These are phyloP conservation scores for Saturnispora serradocipensis DNA, from an alignment of 805 yeast species.

Conservation along the genomic window DNA sequence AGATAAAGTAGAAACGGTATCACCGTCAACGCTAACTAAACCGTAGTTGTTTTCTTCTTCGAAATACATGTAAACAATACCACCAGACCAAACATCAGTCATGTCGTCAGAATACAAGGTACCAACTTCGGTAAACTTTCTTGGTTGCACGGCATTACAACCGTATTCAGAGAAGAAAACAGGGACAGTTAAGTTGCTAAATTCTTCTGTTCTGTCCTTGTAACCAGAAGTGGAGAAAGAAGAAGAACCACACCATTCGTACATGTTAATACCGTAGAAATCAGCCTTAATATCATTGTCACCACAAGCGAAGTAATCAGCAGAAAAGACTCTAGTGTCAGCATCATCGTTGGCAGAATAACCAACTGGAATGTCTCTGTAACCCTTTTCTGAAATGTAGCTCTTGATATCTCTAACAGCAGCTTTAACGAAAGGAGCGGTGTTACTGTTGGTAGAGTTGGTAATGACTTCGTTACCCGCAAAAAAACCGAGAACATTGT, in stretches of 20 bases:
- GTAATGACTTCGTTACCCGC: constrained; percentile 97
- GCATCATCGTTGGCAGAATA: constrained; percentile 88
- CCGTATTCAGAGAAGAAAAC: constrained; percentile 85
- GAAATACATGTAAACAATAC: constrained; percentile 86
- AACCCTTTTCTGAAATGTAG: constrained; percentile 56
- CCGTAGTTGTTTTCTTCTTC: constrained; percentile 81
- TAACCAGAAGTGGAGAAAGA: constrained; percentile 58
- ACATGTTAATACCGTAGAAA: constrained; percentile 79
- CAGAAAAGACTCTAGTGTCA: constrained; percentile 67
- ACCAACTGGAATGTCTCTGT: constrained; percentile 85
- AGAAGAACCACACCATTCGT: constrained; percentile 78
- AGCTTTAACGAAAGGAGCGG: constrained; percentile 93
- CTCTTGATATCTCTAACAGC: constrained; percentile 83
- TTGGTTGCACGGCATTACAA: constrained; percentile 65
- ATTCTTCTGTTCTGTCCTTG: constrained; percentile 60
- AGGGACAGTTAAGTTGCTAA: constrained; percentile 65
- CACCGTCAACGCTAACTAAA: constrained; percentile 47
- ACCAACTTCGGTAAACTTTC: constrained; percentile 67
- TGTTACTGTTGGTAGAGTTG: constrained; percentile 70
- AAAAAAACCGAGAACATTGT: constrained; percentile 84
- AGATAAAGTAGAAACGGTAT: constrained; percentile 43
- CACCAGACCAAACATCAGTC: constrained; percentile 93
- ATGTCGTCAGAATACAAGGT: constrained; percentile 57
- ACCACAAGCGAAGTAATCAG: constrained; percentile 84
- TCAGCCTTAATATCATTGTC: constrained; percentile 54